A percentile compares a stretch with the other conserved stretches of the same genome.
Evolutionary conservation across 495 filamentous ascomycete genomes (phyloP).

Genomic region (Evernia prunastri): DNA sequence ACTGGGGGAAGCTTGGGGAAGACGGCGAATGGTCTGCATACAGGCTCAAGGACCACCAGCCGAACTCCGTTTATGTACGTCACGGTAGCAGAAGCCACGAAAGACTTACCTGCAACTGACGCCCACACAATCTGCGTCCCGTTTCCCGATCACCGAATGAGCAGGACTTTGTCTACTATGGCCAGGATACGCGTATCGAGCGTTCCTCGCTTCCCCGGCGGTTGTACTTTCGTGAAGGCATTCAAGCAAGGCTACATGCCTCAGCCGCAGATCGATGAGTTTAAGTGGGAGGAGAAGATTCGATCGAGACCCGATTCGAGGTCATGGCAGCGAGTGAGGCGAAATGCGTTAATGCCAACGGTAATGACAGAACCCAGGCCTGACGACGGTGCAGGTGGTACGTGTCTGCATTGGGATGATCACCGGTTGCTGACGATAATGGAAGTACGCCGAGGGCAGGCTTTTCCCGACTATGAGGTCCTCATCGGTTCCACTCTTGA

Average conservation of each 20-base stretch:
- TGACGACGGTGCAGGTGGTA: slow-evolving; percentile 43
- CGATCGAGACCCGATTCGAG: slow-evolving; percentile 30
- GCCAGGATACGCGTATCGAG: slow-evolving; percentile 30
- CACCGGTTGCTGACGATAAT: slow-evolving; percentile 49
- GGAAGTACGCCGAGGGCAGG: slow-evolving; percentile 60
- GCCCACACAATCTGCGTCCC: slow-evolving; percentile 47
- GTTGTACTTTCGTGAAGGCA: slow-evolving; percentile 41
- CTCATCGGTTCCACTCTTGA: slow-evolving; percentile 47
- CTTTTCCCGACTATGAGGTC: slow-evolving; percentile 60
- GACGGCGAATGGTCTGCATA: slow-evolving; percentile 53
- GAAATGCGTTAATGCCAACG: slow-evolving; percentile 48
- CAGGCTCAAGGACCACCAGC: slow-evolving; percentile 44
- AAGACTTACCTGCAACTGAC: slow-evolving; percentile 54
- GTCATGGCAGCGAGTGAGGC: slow-evolving; percentile 48
- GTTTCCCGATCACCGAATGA: slow-evolving; percentile 57
- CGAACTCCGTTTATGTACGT: slow-evolving; percentile 52
- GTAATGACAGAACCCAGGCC: slow-evolving; percentile 45
- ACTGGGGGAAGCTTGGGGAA: slow-evolving; percentile 43
- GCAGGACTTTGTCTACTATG: slow-evolving; percentile 21
- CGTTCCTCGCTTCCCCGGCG: slow-evolving; percentile 41
- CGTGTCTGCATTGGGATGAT: slow-evolving; percentile 54
- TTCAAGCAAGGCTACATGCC: slow-evolving; percentile 34
- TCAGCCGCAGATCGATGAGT: slow-evolving; percentile 28
- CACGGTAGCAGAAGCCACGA: slow-evolving; percentile 42
- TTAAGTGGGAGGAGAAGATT: slow-evolving; percentile 18